A percentile compares a stretch with the other conserved stretches of the same genome.
phyloP scores from a whole-genome alignment of 495 filamentous ascomycete species.

The Hypoxylon fragiforme region DNA sequence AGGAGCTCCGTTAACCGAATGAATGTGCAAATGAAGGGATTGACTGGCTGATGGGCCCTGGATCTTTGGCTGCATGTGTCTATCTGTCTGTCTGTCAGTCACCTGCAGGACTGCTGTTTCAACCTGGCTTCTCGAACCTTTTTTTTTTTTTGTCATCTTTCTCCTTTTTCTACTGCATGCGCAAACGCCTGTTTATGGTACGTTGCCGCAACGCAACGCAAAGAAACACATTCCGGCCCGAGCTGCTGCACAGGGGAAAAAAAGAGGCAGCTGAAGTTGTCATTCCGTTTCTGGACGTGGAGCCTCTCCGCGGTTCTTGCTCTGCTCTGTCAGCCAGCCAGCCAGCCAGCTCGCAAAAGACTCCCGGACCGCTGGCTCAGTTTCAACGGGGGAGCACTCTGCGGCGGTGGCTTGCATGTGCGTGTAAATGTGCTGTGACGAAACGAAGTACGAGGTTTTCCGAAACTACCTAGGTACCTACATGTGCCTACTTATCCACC shows the following conservation, averaged over 20 bases:
- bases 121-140: neutral
- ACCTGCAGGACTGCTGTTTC: conserved; percentile 12
- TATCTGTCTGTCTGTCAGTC: neutral
- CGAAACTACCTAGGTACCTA: too few species aligned
- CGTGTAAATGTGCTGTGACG: neutral
- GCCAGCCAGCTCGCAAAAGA: too few species aligned
- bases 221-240: conserved; percentile 12
- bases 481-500: too few species aligned
- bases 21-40: neutral
- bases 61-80: conserved; percentile 5
- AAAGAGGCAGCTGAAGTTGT: neutral
- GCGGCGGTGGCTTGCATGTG: too few species aligned
- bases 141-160: neutral
- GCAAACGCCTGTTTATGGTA: neutral
- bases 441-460: too few species aligned
- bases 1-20: conserved; percentile 9
- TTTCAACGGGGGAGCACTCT: too few species aligned
- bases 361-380: too few species aligned
- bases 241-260: conserved; percentile 4
- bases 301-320: too few species aligned
- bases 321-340: too few species aligned
- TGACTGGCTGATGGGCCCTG: conserved; percentile 1
- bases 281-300: neutral
- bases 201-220: too few species aligned
- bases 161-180: neutral